phyloP scores from a whole-genome alignment of 2,329 filamentous ascomycete species.

The Drechmeria coniospora region DNA sequence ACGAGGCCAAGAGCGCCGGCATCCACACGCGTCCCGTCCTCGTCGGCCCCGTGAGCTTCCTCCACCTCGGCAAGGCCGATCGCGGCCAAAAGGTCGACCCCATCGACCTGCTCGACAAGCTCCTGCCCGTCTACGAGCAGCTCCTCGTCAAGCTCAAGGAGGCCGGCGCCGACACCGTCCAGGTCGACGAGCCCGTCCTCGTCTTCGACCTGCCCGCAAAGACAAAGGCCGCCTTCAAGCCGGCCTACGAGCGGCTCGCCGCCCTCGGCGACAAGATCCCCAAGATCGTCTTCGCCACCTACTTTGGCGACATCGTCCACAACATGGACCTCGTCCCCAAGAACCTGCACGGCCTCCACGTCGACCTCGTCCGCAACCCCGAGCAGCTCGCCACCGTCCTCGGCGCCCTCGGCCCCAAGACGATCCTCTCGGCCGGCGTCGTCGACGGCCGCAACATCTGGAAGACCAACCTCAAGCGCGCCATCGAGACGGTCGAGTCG shows the following conservation, averaged over 20 bases:
- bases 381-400: conserved; percentile 87
- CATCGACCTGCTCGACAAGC: conserved; percentile 84
- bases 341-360: conserved; percentile 70
- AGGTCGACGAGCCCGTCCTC: conserved; percentile 95
- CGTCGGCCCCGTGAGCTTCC: conserved; percentile 92
- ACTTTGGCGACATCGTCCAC: conserved; percentile 99
- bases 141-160: conserved; percentile 87
- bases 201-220: conserved; percentile 86
- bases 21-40: conserved; percentile 87
- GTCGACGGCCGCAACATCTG: conserved; percentile 99
- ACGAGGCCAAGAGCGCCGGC: conserved; percentile 95
- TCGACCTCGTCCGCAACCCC: conserved; percentile 95
- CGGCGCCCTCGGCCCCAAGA: conserved; percentile 70
- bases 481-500: conserved; percentile 78
- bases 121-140: conserved; percentile 87
- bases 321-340: conserved; percentile 83
- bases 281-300: conserved; percentile 82
- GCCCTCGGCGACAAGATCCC: conserved; percentile 66
- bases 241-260: conserved; percentile 80
- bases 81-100: conserved; percentile 85
- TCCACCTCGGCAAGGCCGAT: conserved; percentile 95
- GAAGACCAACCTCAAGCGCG: conserved; percentile 98
- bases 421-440: conserved; percentile 85
- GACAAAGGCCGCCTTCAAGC: conserved; percentile 95
- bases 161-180: conserved; percentile 88